Evolutionary conservation across 306 rosid genomes (phyloP).

Genomic region (Castanea sativa): DNA sequence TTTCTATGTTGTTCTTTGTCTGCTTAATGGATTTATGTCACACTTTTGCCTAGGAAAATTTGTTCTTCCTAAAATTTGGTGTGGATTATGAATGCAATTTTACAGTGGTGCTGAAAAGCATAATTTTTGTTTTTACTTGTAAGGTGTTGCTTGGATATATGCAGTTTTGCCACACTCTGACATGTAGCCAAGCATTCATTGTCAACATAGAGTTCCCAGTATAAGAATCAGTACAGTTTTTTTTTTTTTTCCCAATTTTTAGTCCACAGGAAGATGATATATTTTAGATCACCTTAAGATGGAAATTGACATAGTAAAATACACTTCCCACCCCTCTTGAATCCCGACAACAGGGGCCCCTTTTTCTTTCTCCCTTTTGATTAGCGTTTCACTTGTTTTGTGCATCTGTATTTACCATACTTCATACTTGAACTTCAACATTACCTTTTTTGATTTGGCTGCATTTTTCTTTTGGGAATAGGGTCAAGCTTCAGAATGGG

Average conservation of each 20-base stretch:
- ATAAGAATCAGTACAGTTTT: neutral
- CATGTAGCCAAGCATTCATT: neutral
- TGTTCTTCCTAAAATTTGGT: neutral
- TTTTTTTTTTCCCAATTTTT: neutral
- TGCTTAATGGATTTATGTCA: conserved; percentile 4
- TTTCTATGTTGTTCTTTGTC: conserved; percentile 28
- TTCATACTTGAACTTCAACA: neutral
- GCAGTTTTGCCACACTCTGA: neutral
- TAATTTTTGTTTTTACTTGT: neutral
- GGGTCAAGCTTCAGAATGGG: conserved; percentile 99
- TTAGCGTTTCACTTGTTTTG: neutral
- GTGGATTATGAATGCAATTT: neutral
- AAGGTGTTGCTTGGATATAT: neutral
- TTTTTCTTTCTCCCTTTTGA: neutral
- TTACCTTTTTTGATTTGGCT: neutral
- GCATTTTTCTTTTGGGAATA: conserved; percentile 24
- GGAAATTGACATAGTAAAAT: neutral
- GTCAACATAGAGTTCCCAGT: neutral
- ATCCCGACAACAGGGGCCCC: too few species aligned
- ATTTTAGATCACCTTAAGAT: neutral
- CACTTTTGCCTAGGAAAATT: neutral
- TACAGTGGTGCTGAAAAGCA: neutral
- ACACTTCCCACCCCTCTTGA: neutral
- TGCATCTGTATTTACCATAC: neutral
- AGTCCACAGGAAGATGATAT: neutral